phyloP scores from a whole-genome alignment of 345 rosid genomes.

The Populus simonii region DNA sequence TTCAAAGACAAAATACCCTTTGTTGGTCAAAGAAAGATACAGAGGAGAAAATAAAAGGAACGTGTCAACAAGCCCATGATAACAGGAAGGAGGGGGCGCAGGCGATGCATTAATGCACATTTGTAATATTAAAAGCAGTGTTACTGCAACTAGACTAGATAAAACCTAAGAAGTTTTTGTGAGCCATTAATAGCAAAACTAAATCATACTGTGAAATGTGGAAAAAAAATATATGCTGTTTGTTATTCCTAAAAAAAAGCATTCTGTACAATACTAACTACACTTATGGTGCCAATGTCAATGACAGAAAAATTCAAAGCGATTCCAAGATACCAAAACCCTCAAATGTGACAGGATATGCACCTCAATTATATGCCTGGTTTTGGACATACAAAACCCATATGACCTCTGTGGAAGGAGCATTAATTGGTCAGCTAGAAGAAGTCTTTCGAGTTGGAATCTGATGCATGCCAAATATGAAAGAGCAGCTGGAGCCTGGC shows the following conservation, averaged over 20 bases:
- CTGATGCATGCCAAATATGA: background rate
- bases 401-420: background rate
- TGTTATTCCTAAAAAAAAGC: background rate
- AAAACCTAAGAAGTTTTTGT: background rate
- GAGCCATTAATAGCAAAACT: background rate
- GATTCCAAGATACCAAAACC: background rate
- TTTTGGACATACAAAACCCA: background rate
- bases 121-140: too few species aligned
- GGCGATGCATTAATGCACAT: background rate
- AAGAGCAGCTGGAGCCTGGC: background rate
- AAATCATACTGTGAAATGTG: background rate
- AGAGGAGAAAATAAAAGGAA: background rate
- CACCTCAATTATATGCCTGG: background rate
- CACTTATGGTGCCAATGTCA: background rate
- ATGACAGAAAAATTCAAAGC: background rate
- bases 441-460: background rate
- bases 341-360: background rate
- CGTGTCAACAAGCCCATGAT: background rate
- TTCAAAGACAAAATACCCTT: background rate
- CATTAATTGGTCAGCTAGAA: background rate
- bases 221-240: background rate
- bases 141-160: background rate
- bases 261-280: background rate
- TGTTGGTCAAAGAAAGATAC: background rate
- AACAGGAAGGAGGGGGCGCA: background rate